Conservation (phyloP, 2,329 filamentous ascomycete genomes). For the Trichoderma afroharzianum region DNA sequence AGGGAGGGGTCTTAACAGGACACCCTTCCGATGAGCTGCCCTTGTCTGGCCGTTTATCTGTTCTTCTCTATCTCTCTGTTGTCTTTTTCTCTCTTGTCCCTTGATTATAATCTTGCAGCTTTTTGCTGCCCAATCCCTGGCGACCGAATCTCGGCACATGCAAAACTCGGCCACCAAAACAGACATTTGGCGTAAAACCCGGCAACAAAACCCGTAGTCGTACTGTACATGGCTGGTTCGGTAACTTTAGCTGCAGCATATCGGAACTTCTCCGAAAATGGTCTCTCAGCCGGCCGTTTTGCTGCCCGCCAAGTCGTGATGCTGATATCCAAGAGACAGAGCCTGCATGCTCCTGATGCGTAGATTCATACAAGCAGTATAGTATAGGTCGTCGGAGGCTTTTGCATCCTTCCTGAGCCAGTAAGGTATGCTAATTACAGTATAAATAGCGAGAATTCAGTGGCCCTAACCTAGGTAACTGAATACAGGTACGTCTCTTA, state of each 20-base stretch:
- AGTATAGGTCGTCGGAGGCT: not conserved
- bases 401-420: not conserved
- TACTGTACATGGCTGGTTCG: not conserved
- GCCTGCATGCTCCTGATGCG: not conserved
- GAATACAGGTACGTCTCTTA: not conserved
- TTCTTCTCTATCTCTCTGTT: not conserved
- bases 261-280: constrained; percentile 14
- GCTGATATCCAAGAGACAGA: not conserved
- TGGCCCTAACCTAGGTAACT: not conserved
- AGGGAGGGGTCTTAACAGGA: not conserved
- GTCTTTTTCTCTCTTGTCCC: not conserved
- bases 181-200: not conserved
- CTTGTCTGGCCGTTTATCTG: not conserved
- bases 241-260: not conserved
- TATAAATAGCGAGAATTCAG: not conserved
- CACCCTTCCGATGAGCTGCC: not conserved
- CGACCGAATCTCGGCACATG: not conserved
- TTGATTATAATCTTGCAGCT: not conserved
- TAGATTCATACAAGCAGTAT: not conserved
- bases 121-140: not conserved
- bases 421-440: not conserved
- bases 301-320: not conserved
- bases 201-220: not conserved
- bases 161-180: not conserved
- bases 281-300: not conserved